Evolutionary conservation across 2,329 filamentous ascomycete genomes (phyloP), one percentile per base, ranked within the genome.

Genomic region (Alternaria triticina): DNA sequence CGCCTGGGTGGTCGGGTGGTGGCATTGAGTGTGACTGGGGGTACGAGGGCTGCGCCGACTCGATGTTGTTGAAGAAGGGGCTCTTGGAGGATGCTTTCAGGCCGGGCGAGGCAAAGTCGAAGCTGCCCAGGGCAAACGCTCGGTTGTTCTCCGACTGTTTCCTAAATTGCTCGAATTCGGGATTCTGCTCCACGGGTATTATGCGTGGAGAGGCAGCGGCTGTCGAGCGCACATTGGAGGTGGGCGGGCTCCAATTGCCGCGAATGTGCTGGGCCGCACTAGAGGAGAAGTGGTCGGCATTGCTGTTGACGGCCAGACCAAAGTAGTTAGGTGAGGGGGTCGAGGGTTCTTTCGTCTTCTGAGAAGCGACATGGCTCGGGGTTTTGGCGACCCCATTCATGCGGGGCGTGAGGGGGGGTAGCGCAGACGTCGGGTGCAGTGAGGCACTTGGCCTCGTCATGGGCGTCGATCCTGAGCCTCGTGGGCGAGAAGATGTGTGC

Each of bases 291-390:
- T 86, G 84, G 65, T 92, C 89, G 59, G 81, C 84, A 49, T 82
- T 80, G 20, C 87, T 78, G 22, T 87, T 78, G 66, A 92, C 82
- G 28, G 89, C 84, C 63, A 96, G 87, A 59, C 91, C 92, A 77
- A 97, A 97, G 80, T 97, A 97, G 77, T 94, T 96, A 12, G 93
- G 92, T 76, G 92, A 95, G 23, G 85, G 78, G 5, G 75, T 79
- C 46, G 72, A 71, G 5, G 74, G 71, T n/a, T 74, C 69, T 50
- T 78, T 76, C 43, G 64, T 61, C 59, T 65, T 72, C 13, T 72
- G 64, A 17, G 59, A 59, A 46, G 61, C 64, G 25, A 74, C 68
- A 64, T 73, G 70, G 66, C 63, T 70, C 12, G 78, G 76, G 6
- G 77, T 74, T 59, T 75, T 78, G 43, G 72, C 64, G n/a, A 77